Evolutionary conservation across 1,284 basidiomycete species (phyloP), one percentile per base, ranked within the genome.

Genomic region (Puccinia novopanici): DNA sequence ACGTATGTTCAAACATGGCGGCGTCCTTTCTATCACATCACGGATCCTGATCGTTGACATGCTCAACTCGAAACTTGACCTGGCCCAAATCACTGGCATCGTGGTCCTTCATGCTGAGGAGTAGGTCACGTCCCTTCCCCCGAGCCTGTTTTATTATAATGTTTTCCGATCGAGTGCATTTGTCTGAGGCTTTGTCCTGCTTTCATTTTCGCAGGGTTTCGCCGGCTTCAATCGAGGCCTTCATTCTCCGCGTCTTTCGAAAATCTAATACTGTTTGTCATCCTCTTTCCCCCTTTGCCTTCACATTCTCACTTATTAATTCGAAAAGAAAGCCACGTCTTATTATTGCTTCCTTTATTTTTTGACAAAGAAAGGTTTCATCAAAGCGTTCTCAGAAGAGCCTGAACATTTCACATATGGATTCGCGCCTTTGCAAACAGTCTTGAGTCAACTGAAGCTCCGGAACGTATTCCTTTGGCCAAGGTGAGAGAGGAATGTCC

Each of bases 361-460:
- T 74, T 74, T 55, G 71, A 9, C 34, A 0, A 87, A 89, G 86
- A 89, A 88, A 6, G 96, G 95, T 0, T 99, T 98, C 86, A 87
- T 98, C 82, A 98, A 99, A 86, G 97, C 95, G 0, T 98, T 99
- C 85, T 94, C 94, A 0, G 96, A 98, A 85, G 92, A 98, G 83
- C 94, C 96, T 0, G 96, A 99, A 85, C 90, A 92, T 81, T 97
- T 99, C 82, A 94, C 92, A 0, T 93, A 91, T 83, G 95, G 95
- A 0, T 87, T 98, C 84, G 94, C 92, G 0, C 95, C 96, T 0
- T 87, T 99, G 24, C 92, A 92, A 84, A 94, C 92, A 68, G 93
- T 97, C 82, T 91, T 99, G 88, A 93, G 94, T 82, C 94, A 97
- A 85, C 89, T 99, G 3, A 93, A 94, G 83, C 88, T 99, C 78